These are phyloP conservation scores for Sporothrix protearum DNA, from an alignment of 2,329 filamentous ascomycete genomes.

Conservation along the genomic window DNA sequence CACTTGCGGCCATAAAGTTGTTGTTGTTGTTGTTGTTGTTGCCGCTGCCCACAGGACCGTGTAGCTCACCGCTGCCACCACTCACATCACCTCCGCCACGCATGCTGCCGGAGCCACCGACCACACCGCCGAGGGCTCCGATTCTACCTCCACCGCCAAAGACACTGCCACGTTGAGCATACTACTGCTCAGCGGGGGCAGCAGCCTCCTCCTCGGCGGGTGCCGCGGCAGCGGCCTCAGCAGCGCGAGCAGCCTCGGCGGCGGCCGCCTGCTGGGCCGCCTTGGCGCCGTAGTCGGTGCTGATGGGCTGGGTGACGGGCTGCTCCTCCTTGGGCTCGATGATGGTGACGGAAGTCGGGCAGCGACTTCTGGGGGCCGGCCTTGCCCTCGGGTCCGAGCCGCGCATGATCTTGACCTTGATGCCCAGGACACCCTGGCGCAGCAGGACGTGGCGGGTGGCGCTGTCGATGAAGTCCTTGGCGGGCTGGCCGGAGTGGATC, in stretches of 20 bases:
- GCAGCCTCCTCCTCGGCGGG: constrained; percentile 55
- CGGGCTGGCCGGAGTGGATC: constrained; percentile 99
- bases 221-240: constrained; percentile 38
- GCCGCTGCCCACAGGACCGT: background rate
- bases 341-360: constrained; percentile 97
- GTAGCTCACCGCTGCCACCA: background rate
- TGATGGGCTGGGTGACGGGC: constrained; percentile 88
- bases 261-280: constrained; percentile 61
- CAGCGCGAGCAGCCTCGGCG: constrained; percentile 58
- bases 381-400: constrained; percentile 99
- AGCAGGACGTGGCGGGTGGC: constrained; percentile 99
- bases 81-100: constrained; percentile 1
- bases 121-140: background rate
- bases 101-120: background rate
- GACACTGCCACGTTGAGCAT: constrained; percentile 25
- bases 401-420: constrained; percentile 99
- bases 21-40: no score
- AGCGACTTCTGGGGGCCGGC: constrained; percentile 94
- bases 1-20: background rate
- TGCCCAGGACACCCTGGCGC: constrained; percentile 98
- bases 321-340: constrained; percentile 99
- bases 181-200: constrained; percentile 47
- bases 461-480: constrained; percentile 98
- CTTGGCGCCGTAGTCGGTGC: constrained; percentile 99
- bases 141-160: background rate